Evolutionary conservation across 176 grass and related monocot species (phyloP), one percentile per base, ranked within the genome.

Genomic region (Triticum dicoccoides): DNA sequence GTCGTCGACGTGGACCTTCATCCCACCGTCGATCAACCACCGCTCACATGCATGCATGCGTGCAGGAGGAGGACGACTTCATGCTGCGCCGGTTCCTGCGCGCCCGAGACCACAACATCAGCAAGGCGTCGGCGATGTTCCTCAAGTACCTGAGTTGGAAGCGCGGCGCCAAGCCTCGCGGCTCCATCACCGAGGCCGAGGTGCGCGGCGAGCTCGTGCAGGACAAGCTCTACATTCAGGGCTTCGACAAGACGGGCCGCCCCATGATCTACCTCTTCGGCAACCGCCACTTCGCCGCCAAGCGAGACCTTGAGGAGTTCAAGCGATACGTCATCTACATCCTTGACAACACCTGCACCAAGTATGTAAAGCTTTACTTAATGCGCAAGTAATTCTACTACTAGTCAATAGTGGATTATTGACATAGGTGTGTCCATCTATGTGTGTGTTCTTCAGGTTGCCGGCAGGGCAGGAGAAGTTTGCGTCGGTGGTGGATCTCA

Each of bases 131-230:
- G 20, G 24, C 79, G 3, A 92, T 93, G 84, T 24, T 93, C 24
- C 41, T 93, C 25, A 95, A 90, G 77, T 91, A 95, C 84, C 87
- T 93, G 1, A 73, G 80, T 4, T 97, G 95, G 95, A 97, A 86
- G 85, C 81, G 56, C 32, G 11, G 29, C 14, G 76, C 85, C 1
- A 87, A 95, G 27, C 92, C 92, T 9, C 12, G 34, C 37, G 87
- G 89, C 9, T 84, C 58, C 35, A 88, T 97, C 78, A 68, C 87
- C 6, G 47, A 68, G 2, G 82, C 74, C 51, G 91, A 93, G 67
- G 85, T 97, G 61, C 84, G 75, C 27, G 69, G 79, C 35, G 92
- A 97, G 82, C 59, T 84, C 17, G 82, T 51, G 20, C 89, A 91
- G 86, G 84, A 68, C 79, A 97, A 95, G 89, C 38, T 95, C 1